Evolutionary conservation across 306 rosid species (phyloP), one percentile per base, ranked within the genome.

Genomic region (Ormosia emarginata): DNA sequence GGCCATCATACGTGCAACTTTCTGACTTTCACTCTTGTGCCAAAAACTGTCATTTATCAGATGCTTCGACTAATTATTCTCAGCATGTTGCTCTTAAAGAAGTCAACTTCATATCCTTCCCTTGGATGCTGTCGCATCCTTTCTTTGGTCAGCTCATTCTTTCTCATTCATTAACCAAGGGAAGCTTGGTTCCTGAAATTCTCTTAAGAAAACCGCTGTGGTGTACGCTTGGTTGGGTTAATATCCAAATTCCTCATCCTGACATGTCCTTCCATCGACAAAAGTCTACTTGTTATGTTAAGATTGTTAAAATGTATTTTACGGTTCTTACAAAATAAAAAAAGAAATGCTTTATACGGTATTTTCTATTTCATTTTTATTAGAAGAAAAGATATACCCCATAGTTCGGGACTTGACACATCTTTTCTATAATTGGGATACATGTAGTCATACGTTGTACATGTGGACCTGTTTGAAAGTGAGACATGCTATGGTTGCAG

Each of bases 391-490:
- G 13, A 59, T 69, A 30, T 15, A 36, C 18, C 37, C 32, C 2
- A 3, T 8, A 13, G 75, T 53, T 67, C 15, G 29, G 75, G 57
- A 36, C 56, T 67, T 24, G 43, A 30, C 76, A 57, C 50, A 15
- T 33, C 24, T n/a, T 41, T 67, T 49, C 71, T 61, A 68, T n/a
- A 68, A 79, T 55, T 66, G 43, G 75, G 44, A 50, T 67, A 61
- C 37, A 59, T 1, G 15, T 57, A 12, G 46, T 46, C 7, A 15
- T 36, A 7, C 34, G 24, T 34, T 59, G 47, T 24, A 24, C 24
- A 24, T 24, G 24, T 50, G 62, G 67, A 32, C 41, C n/a, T 29
- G 40, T 36, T 30, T 41, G 46, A 67, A 44, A 55, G 37, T 58
- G 5, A 30, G 77, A 59, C 50, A 34, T 59, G 52, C 76, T 52